Conservation (phyloP, 1,139 yeast species). For the Kodamaea sp. region DNA sequence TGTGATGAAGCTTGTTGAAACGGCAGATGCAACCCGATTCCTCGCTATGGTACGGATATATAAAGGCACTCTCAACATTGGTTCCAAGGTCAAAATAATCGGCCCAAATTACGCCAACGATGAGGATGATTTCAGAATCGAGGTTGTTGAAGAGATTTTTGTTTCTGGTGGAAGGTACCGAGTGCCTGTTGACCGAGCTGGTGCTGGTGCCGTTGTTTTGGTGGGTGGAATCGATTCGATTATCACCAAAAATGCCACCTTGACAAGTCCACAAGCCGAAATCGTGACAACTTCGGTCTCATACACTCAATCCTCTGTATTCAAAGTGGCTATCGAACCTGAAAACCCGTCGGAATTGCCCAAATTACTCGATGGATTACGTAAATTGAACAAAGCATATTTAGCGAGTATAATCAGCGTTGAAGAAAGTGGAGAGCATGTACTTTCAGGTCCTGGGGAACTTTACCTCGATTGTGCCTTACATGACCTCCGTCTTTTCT, state of each 20-base stretch:
- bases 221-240: conserved; percentile 58
- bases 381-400: conserved; percentile 60
- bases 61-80: conserved; percentile 53
- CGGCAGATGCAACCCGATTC: conserved; percentile 44
- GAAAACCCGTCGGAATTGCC: conserved; percentile 76
- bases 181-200: conserved; percentile 50
- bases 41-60: conserved; percentile 58
- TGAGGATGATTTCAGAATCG: conserved; percentile 50
- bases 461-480: conserved; percentile 79
- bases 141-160: conserved; percentile 46
- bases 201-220: conserved; percentile 65
- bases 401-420: conserved; percentile 64
- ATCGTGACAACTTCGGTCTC: conserved; percentile 34
- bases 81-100: conserved; percentile 49
- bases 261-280: conserved; percentile 17
- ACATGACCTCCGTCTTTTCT: conserved; percentile 66
- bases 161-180: conserved; percentile 72
- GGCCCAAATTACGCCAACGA: conserved; percentile 55
- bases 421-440: conserved; percentile 89
- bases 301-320: conserved; percentile 41
- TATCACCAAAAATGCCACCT: conserved; percentile 54
- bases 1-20: conserved; percentile 58
- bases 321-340: conserved; percentile 84
- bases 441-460: conserved; percentile 81
- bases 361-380: conserved; percentile 61